phyloP scores from a whole-genome alignment of 257 asterid genomes.

The Cynanchum wilfordii region DNA sequence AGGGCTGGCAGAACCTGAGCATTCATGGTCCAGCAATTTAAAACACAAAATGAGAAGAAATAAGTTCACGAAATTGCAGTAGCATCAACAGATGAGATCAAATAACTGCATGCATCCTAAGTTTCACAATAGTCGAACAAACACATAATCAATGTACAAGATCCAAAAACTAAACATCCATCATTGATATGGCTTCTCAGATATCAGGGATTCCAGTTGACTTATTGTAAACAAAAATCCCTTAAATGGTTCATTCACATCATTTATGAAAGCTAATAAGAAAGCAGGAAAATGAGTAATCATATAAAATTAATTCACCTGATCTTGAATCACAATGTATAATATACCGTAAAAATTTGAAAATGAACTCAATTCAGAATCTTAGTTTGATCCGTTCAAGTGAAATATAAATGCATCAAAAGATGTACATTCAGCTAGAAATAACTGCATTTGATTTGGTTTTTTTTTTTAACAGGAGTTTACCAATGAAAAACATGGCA shows the following conservation, averaged over 20 bases:
- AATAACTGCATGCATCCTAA: not conserved
- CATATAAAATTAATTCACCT: not conserved
- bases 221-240: not conserved
- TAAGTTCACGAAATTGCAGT: not conserved
- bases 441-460: not conserved
- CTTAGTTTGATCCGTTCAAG: not conserved
- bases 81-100: not conserved
- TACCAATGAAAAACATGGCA: not conserved
- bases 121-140: not conserved
- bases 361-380: not conserved
- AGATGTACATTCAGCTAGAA: not conserved
- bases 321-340: not conserved
- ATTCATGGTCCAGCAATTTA: constrained; percentile 19
- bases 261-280: not conserved
- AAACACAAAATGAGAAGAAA: constrained; percentile 10
- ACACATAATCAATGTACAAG: not conserved
- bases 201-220: not conserved
- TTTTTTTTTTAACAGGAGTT: no score
- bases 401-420: not conserved
- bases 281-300: not conserved
- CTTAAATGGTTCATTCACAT: not conserved
- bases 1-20: constrained; percentile 84
- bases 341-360: not conserved
- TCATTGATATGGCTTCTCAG: not conserved
- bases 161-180: not conserved